Evolutionary conservation across 495 filamentous ascomycete genomes (phyloP), one percentile per base, ranked within the genome.

Genomic region (Neurospora cerealis): DNA sequence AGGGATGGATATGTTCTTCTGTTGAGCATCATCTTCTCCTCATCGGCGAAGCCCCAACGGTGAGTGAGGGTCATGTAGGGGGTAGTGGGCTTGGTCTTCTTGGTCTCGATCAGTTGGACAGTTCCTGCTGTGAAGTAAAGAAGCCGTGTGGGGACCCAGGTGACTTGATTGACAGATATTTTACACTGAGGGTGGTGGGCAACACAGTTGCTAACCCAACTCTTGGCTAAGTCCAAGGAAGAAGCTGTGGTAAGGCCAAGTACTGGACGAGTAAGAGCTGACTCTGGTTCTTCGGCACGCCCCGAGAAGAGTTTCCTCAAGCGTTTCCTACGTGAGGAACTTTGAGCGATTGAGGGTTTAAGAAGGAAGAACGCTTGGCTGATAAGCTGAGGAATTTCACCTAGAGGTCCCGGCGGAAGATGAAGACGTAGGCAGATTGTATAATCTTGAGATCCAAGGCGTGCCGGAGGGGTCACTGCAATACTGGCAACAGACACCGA

Each of bases 81-180:
- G 2, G 40, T 34, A 1, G 42, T 28, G 15, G 37, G 46, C n/a
- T n/a, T 24, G 5, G 46, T 72, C 24, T 69, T 4, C 10, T 66
- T 72, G n/a, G 71, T 72, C 6, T 72, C 71, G 19, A 72, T 62
- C 8, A 72, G n/a, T 72, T 46, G 71, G 8, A 72, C 17, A 32
- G 48, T 60, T 13, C 24, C 24, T 15, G 19, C 46, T 4, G 71
- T 28, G n/a, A 72, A 19, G 21, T 72, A n/a, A 8, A 72, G 46
- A 15, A 72, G 71, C 8, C 71, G 41, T 44, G 44, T 72, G 71
- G 71, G 71, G 36, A 37, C 11, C 71, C 71, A 72, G 24, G 15
- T 44, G 48, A 3, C n/a, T n/a, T 24, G 5, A 13, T 48, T 62
- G 42, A 17, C 70, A 9, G 2, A 60, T 4, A 60, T 15, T 15